Base-by-base conservation (phyloP, 148 eudicot genomes). In the Chenopodium quinoa region DNA sequence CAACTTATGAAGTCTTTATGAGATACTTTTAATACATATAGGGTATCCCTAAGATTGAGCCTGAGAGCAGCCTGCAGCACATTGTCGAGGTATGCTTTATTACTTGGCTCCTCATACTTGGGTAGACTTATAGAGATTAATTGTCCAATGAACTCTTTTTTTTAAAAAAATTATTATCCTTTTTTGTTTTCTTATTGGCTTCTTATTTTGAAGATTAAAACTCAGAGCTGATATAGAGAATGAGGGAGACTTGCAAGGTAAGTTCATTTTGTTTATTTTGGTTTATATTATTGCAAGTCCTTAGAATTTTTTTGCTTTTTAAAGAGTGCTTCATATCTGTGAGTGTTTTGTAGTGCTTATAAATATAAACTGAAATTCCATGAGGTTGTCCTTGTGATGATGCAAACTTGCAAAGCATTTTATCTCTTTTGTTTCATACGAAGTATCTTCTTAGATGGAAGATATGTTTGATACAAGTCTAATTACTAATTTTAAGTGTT, bases 21-120 rank as follows among this genome's bases (percentile, higher is more conserved):
- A 66, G 78, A 73, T 68, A 50, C 67, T 67, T 71, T 44, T 58
- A 71, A 40, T 46, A 81, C 25, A 79, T 88, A 84, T 86, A 95
- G 99, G 99, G 99, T 75, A 87, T 83, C 64, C 97, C 99, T 74
- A 95, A 91, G 84, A 88, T 88, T 85, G 99, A 95, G 84, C 99
- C 97, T 25, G 87, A 81, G 76, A 92, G 95, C 84, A 91, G 91
- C 83, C 81, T 95, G 83, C 98, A 93, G 87, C 95, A 85, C 88
- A 80, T 78, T 81, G 97, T 95, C 50, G 99, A 93, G 99, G 99
- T 95, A 89, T 2, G 68, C 60, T 69, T 32, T 65, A 25, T 56
- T 20, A 54, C 16, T 66, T 54, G 34, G 22, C 7, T 48, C 9
- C 32, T 25, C 46, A 56, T 62, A 73, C 75, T 76, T 25, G 20